Evolutionary conservation across 306 rosid species (phyloP).

Genomic region (Astragalus glycyphyllos): DNA sequence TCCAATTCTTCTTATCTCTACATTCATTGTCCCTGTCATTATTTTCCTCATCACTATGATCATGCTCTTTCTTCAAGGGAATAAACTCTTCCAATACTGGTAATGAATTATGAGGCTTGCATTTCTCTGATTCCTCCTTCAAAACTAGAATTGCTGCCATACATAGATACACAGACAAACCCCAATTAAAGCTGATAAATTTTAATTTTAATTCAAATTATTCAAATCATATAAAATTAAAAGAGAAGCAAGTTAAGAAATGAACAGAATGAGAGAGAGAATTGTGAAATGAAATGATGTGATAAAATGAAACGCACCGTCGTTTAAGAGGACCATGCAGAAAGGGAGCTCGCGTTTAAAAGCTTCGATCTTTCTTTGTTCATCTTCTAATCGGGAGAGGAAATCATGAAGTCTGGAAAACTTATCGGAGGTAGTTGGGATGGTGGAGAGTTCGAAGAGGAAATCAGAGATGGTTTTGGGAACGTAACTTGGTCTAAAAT

Average conservation of each 20-base stretch:
- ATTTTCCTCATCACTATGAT: conserved; percentile 45
- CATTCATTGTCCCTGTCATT: conserved; percentile 53
- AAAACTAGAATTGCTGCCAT: conserved; percentile 65
- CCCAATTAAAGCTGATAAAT: conserved; percentile 8
- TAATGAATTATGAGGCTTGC: conserved; percentile 44
- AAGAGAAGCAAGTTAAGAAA: not conserved
- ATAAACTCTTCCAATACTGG: conserved; percentile 87
- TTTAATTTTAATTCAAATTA: not conserved
- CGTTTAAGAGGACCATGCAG: conserved; percentile 78
- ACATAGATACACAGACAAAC: not conserved
- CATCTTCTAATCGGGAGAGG: conserved; percentile 66
- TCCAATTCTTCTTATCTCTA: conserved; percentile 90
- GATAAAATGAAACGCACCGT: conserved; percentile 58
- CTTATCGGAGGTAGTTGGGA: conserved; percentile 50
- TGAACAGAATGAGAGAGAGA: not conserved
- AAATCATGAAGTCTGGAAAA: conserved; percentile 56
- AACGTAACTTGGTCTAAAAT: conserved; percentile 63
- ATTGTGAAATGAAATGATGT: not conserved
- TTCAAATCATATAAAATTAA: not conserved
- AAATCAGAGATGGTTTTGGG: conserved; percentile 79
- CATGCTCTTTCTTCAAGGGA: conserved; percentile 70
- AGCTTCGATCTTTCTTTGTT: conserved; percentile 84
- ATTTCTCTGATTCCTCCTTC: conserved; percentile 67
- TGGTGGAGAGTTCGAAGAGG: conserved; percentile 56
- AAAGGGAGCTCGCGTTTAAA: conserved; percentile 97